These are phyloP conservation scores for Syncephalastrum monosporum DNA, from an alignment of 371 early-diverging fungal genomes.

Conservation along the genomic window DNA sequence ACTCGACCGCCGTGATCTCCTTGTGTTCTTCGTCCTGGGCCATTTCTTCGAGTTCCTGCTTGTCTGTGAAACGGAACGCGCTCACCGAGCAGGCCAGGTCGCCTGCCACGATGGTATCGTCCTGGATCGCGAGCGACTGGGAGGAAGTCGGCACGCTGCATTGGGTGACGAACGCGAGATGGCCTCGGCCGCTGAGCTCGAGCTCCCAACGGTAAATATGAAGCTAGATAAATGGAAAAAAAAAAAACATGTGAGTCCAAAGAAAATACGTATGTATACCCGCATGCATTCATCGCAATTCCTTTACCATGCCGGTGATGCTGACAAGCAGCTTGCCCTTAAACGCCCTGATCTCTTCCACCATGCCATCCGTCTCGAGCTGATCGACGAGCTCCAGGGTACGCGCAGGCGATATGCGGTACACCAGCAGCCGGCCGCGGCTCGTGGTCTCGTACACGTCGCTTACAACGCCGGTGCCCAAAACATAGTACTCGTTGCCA, in stretches of 20 bases:
- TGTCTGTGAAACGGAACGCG: conserved; percentile 48
- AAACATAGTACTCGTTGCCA: conserved; percentile 43
- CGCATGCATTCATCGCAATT: neutral
- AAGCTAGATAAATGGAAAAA: conserved; percentile 16
- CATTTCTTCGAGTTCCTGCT: conserved; percentile 58
- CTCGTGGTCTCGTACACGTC: conserved; percentile 52
- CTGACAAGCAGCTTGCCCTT: conserved; percentile 56
- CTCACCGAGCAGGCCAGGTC: conserved; percentile 33
- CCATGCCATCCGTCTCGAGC: conserved; percentile 48
- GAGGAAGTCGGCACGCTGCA: conserved; percentile 29
- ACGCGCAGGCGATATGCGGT: conserved; percentile 38
- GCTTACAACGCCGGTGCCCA: conserved; percentile 60
- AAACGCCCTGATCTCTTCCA: conserved; percentile 47
- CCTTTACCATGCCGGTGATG: conserved; percentile 52
- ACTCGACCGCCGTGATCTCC: conserved; percentile 68
- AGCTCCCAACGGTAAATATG: conserved; percentile 35
- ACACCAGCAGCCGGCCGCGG: conserved; percentile 60
- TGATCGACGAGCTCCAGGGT: conserved; percentile 43
- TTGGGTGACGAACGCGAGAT: conserved; percentile 21
- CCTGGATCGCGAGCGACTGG: conserved; percentile 24
- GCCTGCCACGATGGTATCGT: conserved; percentile 30
- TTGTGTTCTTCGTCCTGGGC: conserved; percentile 64
- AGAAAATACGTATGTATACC: too few relatives aligned
- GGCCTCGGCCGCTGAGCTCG: conserved; percentile 28
- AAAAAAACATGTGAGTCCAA: neutral